A percentile compares a stretch with the other conserved stretches of the same genome.
phyloP scores from a whole-genome alignment of 75 land plant species.

The Pinus albicaulis region DNA sequence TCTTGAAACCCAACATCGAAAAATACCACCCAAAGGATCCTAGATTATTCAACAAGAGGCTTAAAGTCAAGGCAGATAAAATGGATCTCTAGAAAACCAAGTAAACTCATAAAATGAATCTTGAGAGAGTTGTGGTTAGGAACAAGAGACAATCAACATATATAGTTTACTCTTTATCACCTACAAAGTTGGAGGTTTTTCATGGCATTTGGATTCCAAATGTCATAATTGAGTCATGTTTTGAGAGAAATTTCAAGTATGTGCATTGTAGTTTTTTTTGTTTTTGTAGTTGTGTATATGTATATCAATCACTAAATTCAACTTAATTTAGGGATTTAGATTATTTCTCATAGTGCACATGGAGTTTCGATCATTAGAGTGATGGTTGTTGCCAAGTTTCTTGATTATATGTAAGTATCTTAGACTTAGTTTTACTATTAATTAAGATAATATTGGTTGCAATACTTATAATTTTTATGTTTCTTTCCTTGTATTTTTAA shows the following conservation, averaged over 20 bases:
- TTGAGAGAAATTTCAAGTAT: conserved; percentile 70
- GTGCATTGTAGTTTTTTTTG: conserved; percentile 50
- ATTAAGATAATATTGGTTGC: too few relatives aligned
- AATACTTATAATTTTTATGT: too few relatives aligned
- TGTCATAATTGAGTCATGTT: conserved; percentile 50
- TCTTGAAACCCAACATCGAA: too few relatives aligned
- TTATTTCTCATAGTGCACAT: conserved; percentile 55
- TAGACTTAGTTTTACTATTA: too few relatives aligned
- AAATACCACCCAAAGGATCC: too few relatives aligned
- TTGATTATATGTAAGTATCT: conserved; percentile 54
- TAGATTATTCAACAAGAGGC: neutral
- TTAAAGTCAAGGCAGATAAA: neutral
- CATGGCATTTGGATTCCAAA: conserved; percentile 40
- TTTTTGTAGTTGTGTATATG: conserved; percentile 68
- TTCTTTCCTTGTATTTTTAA: too few relatives aligned
- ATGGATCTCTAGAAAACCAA: neutral
- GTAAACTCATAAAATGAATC: neutral
- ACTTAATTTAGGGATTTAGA: conserved; percentile 28
- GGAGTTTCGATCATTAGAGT: conserved; percentile 66
- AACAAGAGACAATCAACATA: conserved; percentile 32
- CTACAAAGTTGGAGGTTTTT: conserved; percentile 13
- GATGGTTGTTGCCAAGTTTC: conserved; percentile 73
- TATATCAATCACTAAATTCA: conserved; percentile 70
- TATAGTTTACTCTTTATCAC: too few relatives aligned
- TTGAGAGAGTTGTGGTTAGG: conserved; percentile 58